Conservation (phyloP, 176 grass and related monocot genomes). For the Phoenix roebelenii region DNA sequence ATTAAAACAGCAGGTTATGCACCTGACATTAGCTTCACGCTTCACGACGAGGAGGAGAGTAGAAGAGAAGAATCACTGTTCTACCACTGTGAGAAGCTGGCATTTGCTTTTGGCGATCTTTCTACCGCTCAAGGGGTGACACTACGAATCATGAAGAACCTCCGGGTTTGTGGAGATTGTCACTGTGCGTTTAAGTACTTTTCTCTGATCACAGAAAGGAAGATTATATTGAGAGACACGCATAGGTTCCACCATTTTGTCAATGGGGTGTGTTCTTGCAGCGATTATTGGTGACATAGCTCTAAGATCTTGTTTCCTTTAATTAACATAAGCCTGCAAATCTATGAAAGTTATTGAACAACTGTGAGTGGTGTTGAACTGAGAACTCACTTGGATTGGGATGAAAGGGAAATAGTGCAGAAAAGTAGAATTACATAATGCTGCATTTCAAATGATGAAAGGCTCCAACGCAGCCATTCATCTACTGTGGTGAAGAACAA, state of each 20-base stretch:
- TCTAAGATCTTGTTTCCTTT: no score
- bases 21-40: slow-evolving; percentile 35
- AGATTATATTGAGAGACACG: slow-evolving; percentile 34
- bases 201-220: slow-evolving; percentile 27
- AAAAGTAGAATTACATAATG: no score
- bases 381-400: no score
- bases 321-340: no score
- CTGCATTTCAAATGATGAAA: no score
- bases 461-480: no score
- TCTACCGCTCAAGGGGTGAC: slow-evolving; percentile 11
- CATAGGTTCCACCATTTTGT: slow-evolving; percentile 29
- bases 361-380: no score
- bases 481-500: background rate
- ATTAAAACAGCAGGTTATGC: slow-evolving; percentile 33
- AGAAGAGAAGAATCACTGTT: slow-evolving; percentile 28
- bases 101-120: slow-evolving; percentile 40
- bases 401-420: no score
- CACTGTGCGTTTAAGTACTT: slow-evolving; percentile 31
- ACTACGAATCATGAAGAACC: slow-evolving; percentile 38
- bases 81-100: slow-evolving; percentile 39
- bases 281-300: slow-evolving; percentile 34
- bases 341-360: no score
- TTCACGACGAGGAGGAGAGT: slow-evolving; percentile 13
- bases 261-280: slow-evolving; percentile 26
- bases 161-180: slow-evolving; percentile 35